phyloP scores from a whole-genome alignment of 2,329 filamentous ascomycete genomes.

The Verticillium nonalfalfae region DNA sequence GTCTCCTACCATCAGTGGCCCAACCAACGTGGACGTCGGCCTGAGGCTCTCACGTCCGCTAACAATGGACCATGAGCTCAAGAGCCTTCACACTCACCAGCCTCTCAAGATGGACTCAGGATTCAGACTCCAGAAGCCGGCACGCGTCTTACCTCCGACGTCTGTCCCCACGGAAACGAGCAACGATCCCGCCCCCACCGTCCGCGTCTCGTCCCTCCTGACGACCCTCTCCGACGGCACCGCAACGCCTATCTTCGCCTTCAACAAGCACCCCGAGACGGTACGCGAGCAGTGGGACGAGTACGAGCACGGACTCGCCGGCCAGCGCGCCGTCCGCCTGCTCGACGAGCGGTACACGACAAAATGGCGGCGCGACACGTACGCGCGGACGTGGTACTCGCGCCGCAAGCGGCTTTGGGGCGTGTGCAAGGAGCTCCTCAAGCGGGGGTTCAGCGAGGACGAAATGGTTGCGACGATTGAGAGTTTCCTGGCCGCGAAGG shows the following conservation, averaged over 20 bases:
- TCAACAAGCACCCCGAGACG: conserved; percentile 4
- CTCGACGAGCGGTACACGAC: conserved; percentile 7
- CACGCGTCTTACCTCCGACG: no score
- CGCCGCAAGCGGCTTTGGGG: conserved; percentile 9
- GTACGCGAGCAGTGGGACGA: conserved; percentile 11
- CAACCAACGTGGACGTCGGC: no score
- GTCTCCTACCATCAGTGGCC: not conserved
- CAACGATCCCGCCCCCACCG: not conserved
- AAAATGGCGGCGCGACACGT: conserved; percentile 5
- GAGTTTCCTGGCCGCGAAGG: not conserved
- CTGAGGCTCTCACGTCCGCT: no score
- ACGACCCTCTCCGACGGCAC: conserved; percentile 1
- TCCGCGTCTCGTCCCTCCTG: not conserved
- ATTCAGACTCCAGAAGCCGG: not conserved
- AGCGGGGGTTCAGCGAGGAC: conserved; percentile 2
- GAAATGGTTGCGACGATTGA: conserved; percentile 4
- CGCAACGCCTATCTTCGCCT: conserved; percentile 4
- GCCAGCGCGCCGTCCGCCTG: conserved; percentile 4
- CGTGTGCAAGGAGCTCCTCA: conserved; percentile 4
- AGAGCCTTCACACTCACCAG: no score
- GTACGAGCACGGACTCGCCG: conserved; percentile 5
- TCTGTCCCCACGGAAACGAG: not conserved
- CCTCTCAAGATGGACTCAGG: no score
- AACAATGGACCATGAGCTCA: no score
- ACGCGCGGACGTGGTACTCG: conserved; percentile 9